Conservation (phyloP, 139 green algal species). For the Spirogloea muscicola region DNA sequence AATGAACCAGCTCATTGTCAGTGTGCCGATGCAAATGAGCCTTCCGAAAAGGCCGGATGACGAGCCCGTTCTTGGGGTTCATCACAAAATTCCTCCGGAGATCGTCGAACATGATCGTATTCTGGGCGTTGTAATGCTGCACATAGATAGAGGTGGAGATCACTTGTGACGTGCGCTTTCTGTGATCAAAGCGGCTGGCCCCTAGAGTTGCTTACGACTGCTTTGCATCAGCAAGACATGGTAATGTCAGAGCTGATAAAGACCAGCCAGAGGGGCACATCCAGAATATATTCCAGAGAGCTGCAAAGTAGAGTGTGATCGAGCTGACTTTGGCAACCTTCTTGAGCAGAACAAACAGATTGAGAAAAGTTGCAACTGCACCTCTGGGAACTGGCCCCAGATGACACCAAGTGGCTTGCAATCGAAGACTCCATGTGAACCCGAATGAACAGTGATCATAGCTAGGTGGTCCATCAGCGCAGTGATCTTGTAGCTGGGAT, state of each 20-base stretch:
- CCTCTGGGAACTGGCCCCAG: conserved; percentile 64
- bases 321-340: too few species aligned
- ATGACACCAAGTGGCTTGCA: conserved; percentile 91
- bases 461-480: conserved; percentile 78
- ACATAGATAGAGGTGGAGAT: too few species aligned
- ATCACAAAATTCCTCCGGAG: conserved; percentile 90
- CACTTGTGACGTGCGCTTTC: too few species aligned
- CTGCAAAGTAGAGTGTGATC: too few species aligned
- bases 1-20: conserved; percentile 80
- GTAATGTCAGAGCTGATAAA: too few species aligned
- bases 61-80: conserved; percentile 86
- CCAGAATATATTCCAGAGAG: too few species aligned
- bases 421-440: conserved; percentile 70
- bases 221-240: too few species aligned
- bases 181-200: too few species aligned
- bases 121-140: conserved; percentile 49
- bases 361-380: too few species aligned
- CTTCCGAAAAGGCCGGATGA: conserved; percentile 81
- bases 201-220: too few species aligned
- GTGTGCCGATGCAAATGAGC: conserved; percentile 66
- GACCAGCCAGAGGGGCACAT: too few species aligned
- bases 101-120: conserved; percentile 97
- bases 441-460: conserved; percentile 80
- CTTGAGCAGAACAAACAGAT: too few species aligned
- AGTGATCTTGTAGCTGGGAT: conserved; percentile 75